Evolutionary conservation across 176 grass and related monocot genomes (phyloP).

Genomic region (Triticum monococcum): DNA sequence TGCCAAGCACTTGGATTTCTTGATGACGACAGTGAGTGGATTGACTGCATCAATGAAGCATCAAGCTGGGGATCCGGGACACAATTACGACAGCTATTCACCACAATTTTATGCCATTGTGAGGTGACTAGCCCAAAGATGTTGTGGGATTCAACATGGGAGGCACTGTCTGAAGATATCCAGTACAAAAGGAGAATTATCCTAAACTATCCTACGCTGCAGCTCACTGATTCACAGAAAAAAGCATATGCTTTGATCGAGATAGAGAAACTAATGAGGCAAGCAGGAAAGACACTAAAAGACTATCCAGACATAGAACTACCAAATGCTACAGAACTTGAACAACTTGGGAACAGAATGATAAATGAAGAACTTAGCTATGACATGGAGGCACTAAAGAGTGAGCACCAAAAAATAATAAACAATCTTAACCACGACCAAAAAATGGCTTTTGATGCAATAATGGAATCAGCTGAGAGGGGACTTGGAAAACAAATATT

Average conservation of each 20-base stretch:
- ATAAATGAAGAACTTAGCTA: neutral
- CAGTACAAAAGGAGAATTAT: neutral
- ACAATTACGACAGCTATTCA: too few species aligned
- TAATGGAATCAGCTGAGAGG: too few species aligned
- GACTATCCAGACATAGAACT: constrained; percentile 19
- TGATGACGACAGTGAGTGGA: too few species aligned
- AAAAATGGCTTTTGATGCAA: too few species aligned
- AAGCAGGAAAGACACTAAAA: neutral
- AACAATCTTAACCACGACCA: neutral
- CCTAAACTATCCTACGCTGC: too few species aligned
- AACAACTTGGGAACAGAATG: neutral
- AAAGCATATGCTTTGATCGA: too few species aligned
- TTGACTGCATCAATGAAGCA: too few species aligned
- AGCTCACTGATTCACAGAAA: too few species aligned
- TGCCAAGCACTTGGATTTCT: too few species aligned
- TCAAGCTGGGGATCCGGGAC: too few species aligned
- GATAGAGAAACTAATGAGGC: too few species aligned
- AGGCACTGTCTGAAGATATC: neutral
- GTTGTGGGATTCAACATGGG: neutral
- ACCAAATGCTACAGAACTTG: neutral
- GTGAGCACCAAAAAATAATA: neutral
- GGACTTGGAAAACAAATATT: too few species aligned
- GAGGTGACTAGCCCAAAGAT: neutral
- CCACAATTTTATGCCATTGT: neutral
- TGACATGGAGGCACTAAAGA: neutral